phyloP scores from a whole-genome alignment of 1,139 yeast genomes.

The Yamadazyma diospyri region DNA sequence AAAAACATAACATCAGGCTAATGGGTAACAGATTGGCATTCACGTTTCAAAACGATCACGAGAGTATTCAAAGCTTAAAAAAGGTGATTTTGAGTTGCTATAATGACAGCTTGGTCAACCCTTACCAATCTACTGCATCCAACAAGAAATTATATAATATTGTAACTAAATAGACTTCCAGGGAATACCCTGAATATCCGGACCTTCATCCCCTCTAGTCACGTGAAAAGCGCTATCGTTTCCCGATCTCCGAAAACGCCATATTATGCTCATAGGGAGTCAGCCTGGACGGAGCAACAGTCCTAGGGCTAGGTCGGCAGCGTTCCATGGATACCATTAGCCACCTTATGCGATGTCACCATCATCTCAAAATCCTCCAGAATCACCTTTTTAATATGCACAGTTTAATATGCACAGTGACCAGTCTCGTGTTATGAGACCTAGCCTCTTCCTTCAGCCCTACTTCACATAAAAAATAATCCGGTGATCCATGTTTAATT shows the following conservation, averaged over 20 bases:
- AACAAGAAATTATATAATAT: constrained; percentile 20
- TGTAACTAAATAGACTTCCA: constrained; percentile 34
- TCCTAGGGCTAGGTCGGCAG: too few relatives aligned
- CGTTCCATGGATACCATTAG: too few relatives aligned
- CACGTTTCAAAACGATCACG: constrained; percentile 37
- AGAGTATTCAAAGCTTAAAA: constrained; percentile 29
- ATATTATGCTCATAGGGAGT: too few relatives aligned
- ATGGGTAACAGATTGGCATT: constrained; percentile 33
- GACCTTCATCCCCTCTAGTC: too few relatives aligned
- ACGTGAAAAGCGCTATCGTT: too few relatives aligned
- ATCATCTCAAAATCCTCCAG: too few relatives aligned
- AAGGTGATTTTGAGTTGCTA: constrained; percentile 26
- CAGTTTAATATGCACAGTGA: too few relatives aligned
- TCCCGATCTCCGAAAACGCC: too few relatives aligned
- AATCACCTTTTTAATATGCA: too few relatives aligned
- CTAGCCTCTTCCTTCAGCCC: constrained; percentile 1
- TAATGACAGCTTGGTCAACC: constrained; percentile 28
- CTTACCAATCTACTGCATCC: constrained; percentile 16
- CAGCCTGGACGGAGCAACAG: too few relatives aligned
- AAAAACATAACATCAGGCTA: constrained; percentile 26
- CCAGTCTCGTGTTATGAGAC: too few relatives aligned
- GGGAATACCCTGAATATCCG: constrained; percentile 1
- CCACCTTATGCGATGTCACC: too few relatives aligned
- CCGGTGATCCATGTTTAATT: not conserved
- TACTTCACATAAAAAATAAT: not conserved